Evolutionary conservation across 2,329 filamentous ascomycete genomes (phyloP), one percentile per base, ranked within the genome.

Genomic region (Fusarium citri): DNA sequence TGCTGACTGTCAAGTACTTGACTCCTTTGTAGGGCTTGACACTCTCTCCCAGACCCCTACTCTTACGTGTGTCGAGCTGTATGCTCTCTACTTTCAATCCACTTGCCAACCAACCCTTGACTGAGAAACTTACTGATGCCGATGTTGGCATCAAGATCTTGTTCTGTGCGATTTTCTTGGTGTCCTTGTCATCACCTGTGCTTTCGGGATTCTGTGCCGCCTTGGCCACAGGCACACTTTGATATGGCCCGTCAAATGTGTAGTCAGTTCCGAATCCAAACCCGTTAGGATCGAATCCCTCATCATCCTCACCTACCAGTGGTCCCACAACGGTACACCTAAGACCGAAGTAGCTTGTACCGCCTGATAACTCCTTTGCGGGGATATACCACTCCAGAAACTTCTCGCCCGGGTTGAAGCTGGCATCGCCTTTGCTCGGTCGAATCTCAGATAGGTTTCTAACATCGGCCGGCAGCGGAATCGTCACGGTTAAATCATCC

Each of bases 1-100:
- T 88, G 75, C 89, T 91, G 50, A 91, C 84, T 18, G 94, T 98
- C 74, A 99, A 79, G 80, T 99, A 99, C 82, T 99, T 99, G 71
- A 99, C 96, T 2, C 96, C 96, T 82, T 98, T 99, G 81, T 97
- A 98, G 25, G 96, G 96, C 81, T 94, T 97, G 41, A 98, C 89
- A 4, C 92, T 89, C 71, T 97, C 94, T 0, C 94, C 94, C 47
- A 99, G 76, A 0, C 96, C 96, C 60, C 91, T 88, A 79, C 93
- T 97, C 82, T 91, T 94, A 78, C 92, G 91, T n/a, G 88, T 84
- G 77, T 94, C 85, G 73, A 94, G 79, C 76, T 89, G 76, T 76
- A 94, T 87, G 79, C 88, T 90, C 71, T 91, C 89, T 30, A 92
- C 85, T 77, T 86, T 91, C 50, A 92, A 83, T 6, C 90, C 90